Conservation (phyloP, 1,139 yeast species). For the Nematodospora anomalae region DNA sequence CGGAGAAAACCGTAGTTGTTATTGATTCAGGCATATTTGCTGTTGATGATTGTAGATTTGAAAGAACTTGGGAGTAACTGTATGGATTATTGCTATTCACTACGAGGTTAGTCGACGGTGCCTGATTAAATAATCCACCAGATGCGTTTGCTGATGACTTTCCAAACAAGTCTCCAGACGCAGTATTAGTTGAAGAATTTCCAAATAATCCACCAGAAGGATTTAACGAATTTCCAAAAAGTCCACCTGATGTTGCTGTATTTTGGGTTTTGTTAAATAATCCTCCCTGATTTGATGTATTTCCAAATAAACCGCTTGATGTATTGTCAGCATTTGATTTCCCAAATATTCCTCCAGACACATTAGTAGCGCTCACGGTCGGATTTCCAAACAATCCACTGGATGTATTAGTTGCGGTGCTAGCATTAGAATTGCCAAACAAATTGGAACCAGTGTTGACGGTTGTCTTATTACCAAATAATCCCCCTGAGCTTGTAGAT, state of each 20-base stretch:
- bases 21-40: slow-evolving; percentile 32
- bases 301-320: slow-evolving; percentile 5
- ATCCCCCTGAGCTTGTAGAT: slow-evolving; percentile 16
- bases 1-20: slow-evolving; percentile 32
- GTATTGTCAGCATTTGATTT: slow-evolving; percentile 13
- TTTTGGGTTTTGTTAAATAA: slow-evolving; percentile 5
- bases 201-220: slow-evolving; percentile 21
- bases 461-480: slow-evolving; percentile 18
- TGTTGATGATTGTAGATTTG: slow-evolving; percentile 14
- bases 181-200: slow-evolving; percentile 11
- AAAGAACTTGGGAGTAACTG: slow-evolving; percentile 25
- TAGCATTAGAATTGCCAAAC: slow-evolving; percentile 15
- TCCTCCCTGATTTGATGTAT: slow-evolving; percentile 12
- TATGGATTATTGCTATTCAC: slow-evolving; percentile 25
- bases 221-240: slow-evolving; percentile 14
- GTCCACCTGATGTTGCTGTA: slow-evolving; percentile 10
- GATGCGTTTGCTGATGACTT: slow-evolving; percentile 13
- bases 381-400: slow-evolving; percentile 12
- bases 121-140: slow-evolving; percentile 23
- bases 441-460: slow-evolving; percentile 8
- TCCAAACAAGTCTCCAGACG: slow-evolving; percentile 17
- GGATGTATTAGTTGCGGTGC: slow-evolving; percentile 6
- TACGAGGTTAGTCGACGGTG: slow-evolving; percentile 5
- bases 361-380: background rate
- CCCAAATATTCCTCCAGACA: slow-evolving; percentile 24